Base-by-base conservation (phyloP, 768 basidiomycete species). In the Cyclocybe aegerita region DNA sequence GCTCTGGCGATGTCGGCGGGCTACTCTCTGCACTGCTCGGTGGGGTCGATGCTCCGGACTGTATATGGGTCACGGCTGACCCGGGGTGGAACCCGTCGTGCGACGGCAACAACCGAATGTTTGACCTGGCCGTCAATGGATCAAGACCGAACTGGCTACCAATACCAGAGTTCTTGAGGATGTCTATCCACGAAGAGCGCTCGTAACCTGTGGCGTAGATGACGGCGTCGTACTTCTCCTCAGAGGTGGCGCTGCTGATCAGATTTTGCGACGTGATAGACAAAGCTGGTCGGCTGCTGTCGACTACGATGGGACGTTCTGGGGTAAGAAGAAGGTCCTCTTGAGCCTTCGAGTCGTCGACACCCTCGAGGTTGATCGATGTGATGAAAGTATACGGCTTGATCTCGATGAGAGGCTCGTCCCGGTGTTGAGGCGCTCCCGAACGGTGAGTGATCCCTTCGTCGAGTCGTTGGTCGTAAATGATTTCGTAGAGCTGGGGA, bases 121-220 rank as follows among this genome's bases (percentile, higher is more conserved):
- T 43, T 23, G 23, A 23, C 23, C 23, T 23, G 8, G 54, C 52
- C 31, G 63, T 59, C 32, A 56, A 36, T 23, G 51, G 45, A 31
- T 58, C 51, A 23, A 76, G 58, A 30, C 73, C 72, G 38, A 73
- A 73, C 45, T 67, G 59, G 50, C 65, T 62, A 17, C 67, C 72
- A 49, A 79, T 54, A 37, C 61, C 62, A 36, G 78, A 77, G 16
- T 68, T 52, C 17, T 70, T 66, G 52, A 80, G 59, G 32, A 79
- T 60, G 23, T 69, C 60, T 40, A 74, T 54, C 78, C 78, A 81
- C 0, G 67, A 64, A n/a, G 70, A 65, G 23, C 78, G 71, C 49
- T 79, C 72, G 58, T 81, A 82, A 9, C 80, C 80, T 9, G 80
- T 81, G 2, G 78, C 79, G 60, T 75, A 80, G 45, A 82, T 60